These are phyloP conservation scores for Podila epigama DNA, from an alignment of 192 early-diverging fungal species.

Conservation along the genomic window DNA sequence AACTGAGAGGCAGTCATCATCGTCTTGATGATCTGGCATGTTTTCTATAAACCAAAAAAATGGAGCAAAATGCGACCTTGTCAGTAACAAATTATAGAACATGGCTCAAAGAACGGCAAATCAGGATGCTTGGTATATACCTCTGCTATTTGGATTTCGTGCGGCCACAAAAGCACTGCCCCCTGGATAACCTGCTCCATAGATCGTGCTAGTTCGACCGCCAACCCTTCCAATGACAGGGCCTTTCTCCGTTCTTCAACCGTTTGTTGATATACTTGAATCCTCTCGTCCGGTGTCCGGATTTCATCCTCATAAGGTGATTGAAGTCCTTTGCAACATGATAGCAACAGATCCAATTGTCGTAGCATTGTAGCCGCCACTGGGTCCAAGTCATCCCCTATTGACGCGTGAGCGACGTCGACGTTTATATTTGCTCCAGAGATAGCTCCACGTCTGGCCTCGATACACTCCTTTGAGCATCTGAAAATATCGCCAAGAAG, in stretches of 20 bases:
- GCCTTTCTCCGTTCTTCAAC: constrained; percentile 6
- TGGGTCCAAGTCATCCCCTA: constrained; percentile 26
- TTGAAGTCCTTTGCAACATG: constrained; percentile 61
- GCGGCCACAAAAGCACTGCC: constrained; percentile 50
- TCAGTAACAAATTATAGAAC: neutral
- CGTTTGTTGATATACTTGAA: constrained; percentile 17
- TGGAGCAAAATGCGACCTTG: neutral
- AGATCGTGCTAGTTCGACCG: constrained; percentile 43
- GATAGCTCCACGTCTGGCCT: constrained; percentile 14
- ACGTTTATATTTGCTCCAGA: constrained; percentile 7
- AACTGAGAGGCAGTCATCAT: constrained; percentile 55
- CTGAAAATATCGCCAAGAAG: constrained; percentile 42
- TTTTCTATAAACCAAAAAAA: constrained; percentile 17
- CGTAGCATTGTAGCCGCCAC: constrained; percentile 41
- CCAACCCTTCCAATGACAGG: constrained; percentile 20
- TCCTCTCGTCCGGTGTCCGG: constrained; percentile 29
- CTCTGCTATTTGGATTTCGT: constrained; percentile 52
- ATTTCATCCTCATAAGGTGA: constrained; percentile 59
- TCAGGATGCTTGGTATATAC: constrained; percentile 17
- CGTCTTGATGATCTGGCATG: constrained; percentile 56
- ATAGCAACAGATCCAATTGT: constrained; percentile 57
- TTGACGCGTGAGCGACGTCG: neutral
- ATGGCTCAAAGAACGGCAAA: no score
- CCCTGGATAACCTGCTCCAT: constrained; percentile 53
- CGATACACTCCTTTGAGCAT: constrained; percentile 36